phyloP scores from a whole-genome alignment of 441 rosid species.

The Breynia disticha region DNA sequence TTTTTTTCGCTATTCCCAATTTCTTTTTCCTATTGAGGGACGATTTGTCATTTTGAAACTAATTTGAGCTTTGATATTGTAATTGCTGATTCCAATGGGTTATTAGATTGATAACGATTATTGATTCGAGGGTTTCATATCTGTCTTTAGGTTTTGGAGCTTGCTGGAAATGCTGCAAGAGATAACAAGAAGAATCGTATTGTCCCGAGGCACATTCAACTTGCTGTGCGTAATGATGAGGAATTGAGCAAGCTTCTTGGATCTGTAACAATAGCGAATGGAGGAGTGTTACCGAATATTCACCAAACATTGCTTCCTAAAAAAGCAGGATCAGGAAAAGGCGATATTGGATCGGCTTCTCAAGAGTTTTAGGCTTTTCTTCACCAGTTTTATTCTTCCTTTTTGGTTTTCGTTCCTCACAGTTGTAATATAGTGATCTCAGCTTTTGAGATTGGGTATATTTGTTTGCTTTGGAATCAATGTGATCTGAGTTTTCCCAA shows the following conservation, averaged over 20 bases:
- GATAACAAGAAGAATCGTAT: constrained; percentile 72
- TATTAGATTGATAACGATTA: too few species aligned
- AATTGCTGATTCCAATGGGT: too few species aligned
- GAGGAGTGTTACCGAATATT: constrained; percentile 73
- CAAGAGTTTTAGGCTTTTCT: constrained; percentile 47
- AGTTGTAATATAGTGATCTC: constrained; percentile 9
- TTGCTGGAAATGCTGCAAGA: constrained; percentile 74
- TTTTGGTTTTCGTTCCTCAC: background rate
- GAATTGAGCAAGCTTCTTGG: constrained; percentile 68
- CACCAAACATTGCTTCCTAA: constrained; percentile 57
- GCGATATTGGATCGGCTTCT: constrained; percentile 71
- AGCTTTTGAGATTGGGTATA: too few species aligned
- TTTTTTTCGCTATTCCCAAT: background rate
- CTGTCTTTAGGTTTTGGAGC: constrained; percentile 43
- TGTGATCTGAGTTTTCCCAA: too few species aligned
- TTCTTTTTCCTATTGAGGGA: background rate
- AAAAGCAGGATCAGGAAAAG: constrained; percentile 45
- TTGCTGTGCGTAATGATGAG: constrained; percentile 71
- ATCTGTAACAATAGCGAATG: constrained; percentile 65
- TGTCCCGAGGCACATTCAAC: constrained; percentile 67
- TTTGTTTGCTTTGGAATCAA: too few species aligned
- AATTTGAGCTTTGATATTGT: too few species aligned
- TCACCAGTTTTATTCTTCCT: background rate
- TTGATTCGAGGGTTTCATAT: too few species aligned
- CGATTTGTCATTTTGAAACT: too few species aligned